phyloP scores from a whole-genome alignment of 345 rosid species.

The Toxicodendron radicans region DNA sequence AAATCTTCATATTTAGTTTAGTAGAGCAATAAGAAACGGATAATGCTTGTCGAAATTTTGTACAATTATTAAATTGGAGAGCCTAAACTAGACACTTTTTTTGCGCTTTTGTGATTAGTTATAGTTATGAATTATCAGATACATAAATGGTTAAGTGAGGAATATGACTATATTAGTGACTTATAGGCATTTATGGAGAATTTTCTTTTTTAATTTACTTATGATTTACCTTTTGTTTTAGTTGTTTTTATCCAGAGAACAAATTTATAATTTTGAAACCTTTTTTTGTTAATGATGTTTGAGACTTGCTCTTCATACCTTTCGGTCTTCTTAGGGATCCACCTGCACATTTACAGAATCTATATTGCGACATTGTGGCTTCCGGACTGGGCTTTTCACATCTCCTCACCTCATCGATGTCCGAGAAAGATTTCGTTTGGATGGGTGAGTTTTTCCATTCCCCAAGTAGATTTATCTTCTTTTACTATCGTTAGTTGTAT shows the following conservation, averaged over 20 bases:
- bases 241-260: not conserved
- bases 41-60: not conserved
- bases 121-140: not conserved
- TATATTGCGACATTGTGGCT: constrained; percentile 75
- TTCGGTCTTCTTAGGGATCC: constrained; percentile 62
- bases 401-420: constrained; percentile 96
- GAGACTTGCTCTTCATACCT: constrained; percentile 11
- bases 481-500: not conserved
- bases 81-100: not conserved
- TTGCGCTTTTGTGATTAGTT: not conserved
- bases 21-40: not conserved
- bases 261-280: not conserved
- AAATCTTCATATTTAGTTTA: not conserved
- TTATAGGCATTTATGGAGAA: not conserved
- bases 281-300: constrained; percentile 3
- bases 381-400: constrained; percentile 87
- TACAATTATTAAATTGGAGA: not conserved
- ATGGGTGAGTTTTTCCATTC: constrained; percentile 59
- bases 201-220: not conserved
- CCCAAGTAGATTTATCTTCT: not conserved
- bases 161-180: not conserved
- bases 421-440: constrained; percentile 83
- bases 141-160: not conserved
- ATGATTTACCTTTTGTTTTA: not conserved
- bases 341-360: constrained; percentile 89